Conservation (phyloP, 805 yeast species). For the Candida sphagnicola region DNA sequence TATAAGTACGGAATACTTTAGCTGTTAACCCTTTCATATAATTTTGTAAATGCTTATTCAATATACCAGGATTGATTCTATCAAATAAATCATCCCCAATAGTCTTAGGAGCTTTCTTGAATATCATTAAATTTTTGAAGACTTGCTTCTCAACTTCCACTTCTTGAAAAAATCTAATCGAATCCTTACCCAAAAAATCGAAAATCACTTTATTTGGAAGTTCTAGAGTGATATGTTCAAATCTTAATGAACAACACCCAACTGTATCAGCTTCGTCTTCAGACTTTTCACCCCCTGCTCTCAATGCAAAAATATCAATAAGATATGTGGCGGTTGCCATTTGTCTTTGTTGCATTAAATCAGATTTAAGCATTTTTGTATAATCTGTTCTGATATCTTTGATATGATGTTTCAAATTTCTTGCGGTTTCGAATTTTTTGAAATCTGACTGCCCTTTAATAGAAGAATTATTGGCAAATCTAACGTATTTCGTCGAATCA, state of each 20-base stretch:
- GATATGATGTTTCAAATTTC: slow-evolving; percentile 73
- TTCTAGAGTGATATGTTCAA: slow-evolving; percentile 78
- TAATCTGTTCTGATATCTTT: slow-evolving; percentile 74
- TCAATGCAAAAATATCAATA: slow-evolving; percentile 86
- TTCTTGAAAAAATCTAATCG: slow-evolving; percentile 86
- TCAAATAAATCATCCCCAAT: slow-evolving; percentile 94
- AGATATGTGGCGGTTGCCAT: slow-evolving; percentile 91
- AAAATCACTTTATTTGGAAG: slow-evolving; percentile 85
- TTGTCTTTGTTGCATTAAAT: slow-evolving; percentile 81
- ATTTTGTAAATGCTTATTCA: slow-evolving; percentile 82
- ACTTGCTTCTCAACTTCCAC: slow-evolving; percentile 91
- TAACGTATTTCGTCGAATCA: slow-evolving; percentile 78
- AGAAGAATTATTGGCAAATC: slow-evolving; percentile 87
- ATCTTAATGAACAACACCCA: slow-evolving; percentile 93
- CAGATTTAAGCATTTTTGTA: slow-evolving; percentile 61
- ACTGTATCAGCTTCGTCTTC: slow-evolving; percentile 98
- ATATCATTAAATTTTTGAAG: slow-evolving; percentile 80
- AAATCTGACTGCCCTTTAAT: slow-evolving; percentile 87
- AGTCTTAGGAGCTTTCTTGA: slow-evolving; percentile 83
- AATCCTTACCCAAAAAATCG: slow-evolving; percentile 94
- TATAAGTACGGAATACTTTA: slow-evolving; percentile 94
- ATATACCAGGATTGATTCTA: slow-evolving; percentile 74
- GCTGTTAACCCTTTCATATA: slow-evolving; percentile 95
- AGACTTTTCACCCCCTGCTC: slow-evolving; percentile 98
- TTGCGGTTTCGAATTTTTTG: slow-evolving; percentile 90